Percentiles rank a stretch among this genome's conserved stretches.
Conservation (phyloP, 352 stramenopile species). For the Globisporangium middletonii region DNA sequence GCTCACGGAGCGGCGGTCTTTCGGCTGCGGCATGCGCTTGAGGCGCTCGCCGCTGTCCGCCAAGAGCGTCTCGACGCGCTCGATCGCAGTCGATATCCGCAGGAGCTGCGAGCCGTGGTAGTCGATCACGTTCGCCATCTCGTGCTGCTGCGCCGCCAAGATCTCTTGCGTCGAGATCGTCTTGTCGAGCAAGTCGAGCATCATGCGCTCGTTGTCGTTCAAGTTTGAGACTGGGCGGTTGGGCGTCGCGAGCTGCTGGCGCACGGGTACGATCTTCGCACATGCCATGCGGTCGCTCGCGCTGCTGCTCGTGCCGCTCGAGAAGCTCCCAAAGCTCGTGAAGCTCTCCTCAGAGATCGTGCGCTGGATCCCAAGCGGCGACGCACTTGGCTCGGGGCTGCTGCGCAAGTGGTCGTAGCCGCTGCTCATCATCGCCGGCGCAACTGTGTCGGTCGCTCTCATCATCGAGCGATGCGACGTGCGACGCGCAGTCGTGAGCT, state of each 20-base stretch:
- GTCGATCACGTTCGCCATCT: slow-evolving; percentile 65
- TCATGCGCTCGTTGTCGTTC: slow-evolving; percentile 65
- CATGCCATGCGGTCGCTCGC: slow-evolving; percentile 12
- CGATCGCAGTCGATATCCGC: slow-evolving; percentile 61
- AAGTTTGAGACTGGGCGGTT: slow-evolving; percentile 22
- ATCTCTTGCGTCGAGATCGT: slow-evolving; percentile 77
- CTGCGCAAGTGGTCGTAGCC: slow-evolving; percentile 14
- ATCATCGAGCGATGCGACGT: neutral
- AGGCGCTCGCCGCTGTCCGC: slow-evolving; percentile 32
- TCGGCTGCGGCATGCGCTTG: slow-evolving; percentile 15
- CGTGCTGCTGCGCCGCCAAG: slow-evolving; percentile 62
- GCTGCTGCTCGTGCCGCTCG: slow-evolving; percentile 6
- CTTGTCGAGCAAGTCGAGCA: slow-evolving; percentile 70
- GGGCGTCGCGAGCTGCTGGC: slow-evolving; percentile 18
- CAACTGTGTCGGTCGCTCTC: neutral
- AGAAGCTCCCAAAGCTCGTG: slow-evolving; percentile 11
- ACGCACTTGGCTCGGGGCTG: slow-evolving; percentile 11
- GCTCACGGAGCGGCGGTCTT: slow-evolving; percentile 11
- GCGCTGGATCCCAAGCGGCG: slow-evolving; percentile 9
- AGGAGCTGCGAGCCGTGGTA: slow-evolving; percentile 57
- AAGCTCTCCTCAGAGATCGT: slow-evolving; percentile 18
- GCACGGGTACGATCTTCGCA: slow-evolving; percentile 17
- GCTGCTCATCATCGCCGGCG: neutral
- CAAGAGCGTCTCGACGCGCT: slow-evolving; percentile 60
- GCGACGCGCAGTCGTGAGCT: too few species aligned